Evolutionary conservation across 768 basidiomycete genomes (phyloP), one percentile per base, ranked within the genome.

Genomic region (Phylloporus arenicola): DNA sequence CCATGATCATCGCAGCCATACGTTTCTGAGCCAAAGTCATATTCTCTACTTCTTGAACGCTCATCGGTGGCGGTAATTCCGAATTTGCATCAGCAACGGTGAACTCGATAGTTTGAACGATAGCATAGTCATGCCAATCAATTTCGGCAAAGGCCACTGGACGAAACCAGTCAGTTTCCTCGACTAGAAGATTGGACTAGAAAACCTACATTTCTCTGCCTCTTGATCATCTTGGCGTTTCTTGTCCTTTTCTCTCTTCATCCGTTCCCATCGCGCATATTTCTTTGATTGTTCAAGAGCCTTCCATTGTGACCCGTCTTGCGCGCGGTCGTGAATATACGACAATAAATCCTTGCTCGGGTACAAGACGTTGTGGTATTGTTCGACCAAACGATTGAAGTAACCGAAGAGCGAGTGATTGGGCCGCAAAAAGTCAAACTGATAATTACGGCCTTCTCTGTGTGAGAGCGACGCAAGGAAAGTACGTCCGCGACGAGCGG

Each of bases 71-170:
- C 11, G 95, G 96, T 22, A 99, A 76, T 62, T 98, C 94, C 11
- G 89, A 82, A 35, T 83, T 83, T 48, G 90, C 84, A 64, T 99
- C 96, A 8, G 88, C 89, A 30, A 83, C 81, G 14, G 96, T 98
- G 64, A 98, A 99, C 64, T 99, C 96, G 59, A 96, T 93, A 17
- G 93, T 96, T 64, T 97, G 92, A 6, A 97, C 96, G 49, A 96
- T 91, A 35, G 93, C 92, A 71, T 96, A 98, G 65, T 98, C 96
- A 62, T 99, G 92, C 96, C 96, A 99, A 64, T 99, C 96, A 59
- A 99, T 97, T 64, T 94, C 91, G 39, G 92, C 91, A 63, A 96
- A 94, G 5, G 94, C 95, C 69, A 83, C 89, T 87, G 53, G 6
- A 46, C 35, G 45, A 38, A 47, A 19, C 25, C 20, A 27, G 56